Evolutionary conservation across 2,329 filamentous ascomycete species (phyloP), one percentile per base, ranked within the genome.

Genomic region (Penicillium sp.): DNA sequence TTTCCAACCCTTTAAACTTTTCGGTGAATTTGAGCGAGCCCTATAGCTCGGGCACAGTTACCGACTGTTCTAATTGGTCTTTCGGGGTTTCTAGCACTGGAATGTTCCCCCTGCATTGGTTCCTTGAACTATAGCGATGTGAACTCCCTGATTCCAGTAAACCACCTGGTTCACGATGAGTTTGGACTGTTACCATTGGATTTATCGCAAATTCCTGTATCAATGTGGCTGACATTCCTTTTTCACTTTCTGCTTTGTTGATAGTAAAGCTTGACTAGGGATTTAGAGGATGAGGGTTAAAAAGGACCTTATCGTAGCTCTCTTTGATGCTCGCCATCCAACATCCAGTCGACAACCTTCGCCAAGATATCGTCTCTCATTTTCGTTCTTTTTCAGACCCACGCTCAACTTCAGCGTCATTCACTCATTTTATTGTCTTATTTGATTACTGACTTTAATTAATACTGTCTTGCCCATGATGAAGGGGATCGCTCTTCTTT

Each of bases 401-500:
- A 48, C 56, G 38, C 42, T 46, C 17, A 9, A 23, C 12, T 23
- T 13, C 13, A 31, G 55, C 49, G 40, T 43, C 29, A 31, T 45
- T 56, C 50, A 1, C 29, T 55, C 46, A 9, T 50, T 50, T 42
- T 23, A 27, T 12, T 19, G n/a, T n/a, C 21, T 8, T 41, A 15
- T 31, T 37, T 33, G 13, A 35, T 52, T 25, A 13, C 19, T n/a
- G n/a, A 27, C 23, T 23, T 29, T 15, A 12, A 19, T 23, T 52
- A 33, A 23, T 19, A 53, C n/a, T 13, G 19, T 17, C 3, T 25
- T n/a, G 13, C 65, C 53, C 54, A 57, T 48, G 27, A 64, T 69
- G 67, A 67, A 59, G 56, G 42, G 46, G 7, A 19, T 65, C 19
- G 13, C 56, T 41, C 38, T 64, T 7, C 58, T 66, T 62, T 69